Base-by-base conservation (phyloP, 2,329 filamentous ascomycete species). In the Stachybotrys chartarum region DNA sequence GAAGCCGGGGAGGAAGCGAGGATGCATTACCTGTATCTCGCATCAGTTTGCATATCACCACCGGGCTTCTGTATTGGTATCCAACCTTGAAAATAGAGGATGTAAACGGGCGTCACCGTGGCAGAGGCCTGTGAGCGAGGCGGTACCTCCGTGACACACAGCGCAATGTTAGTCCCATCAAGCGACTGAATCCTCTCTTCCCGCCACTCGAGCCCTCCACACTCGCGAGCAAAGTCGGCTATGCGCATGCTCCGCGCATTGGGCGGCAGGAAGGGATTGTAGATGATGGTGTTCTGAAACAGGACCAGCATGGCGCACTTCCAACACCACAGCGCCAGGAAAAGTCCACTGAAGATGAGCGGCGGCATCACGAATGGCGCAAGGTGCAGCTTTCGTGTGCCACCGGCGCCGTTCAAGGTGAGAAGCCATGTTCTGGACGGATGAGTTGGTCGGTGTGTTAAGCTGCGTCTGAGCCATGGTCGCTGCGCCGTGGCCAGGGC, bases 281-380 rank as follows among this genome's bases (percentile, higher is more conserved):
- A 92, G 57, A 92, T 87, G 65, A 92, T 90, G 66, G 87, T 86
- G 65, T 92, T 90, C 70, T 92, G 89, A 66, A 91, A 88, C 5
- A 88, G 61, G 31, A 93, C 76, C 72, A 91, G 83, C 84, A 90
- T 88, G 54, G 84, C 69, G 65, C 87, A 91, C 65, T 86, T 85
- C 77, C 80, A 84, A 2, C 72, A 74, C 78, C 80, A 92, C 14
- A 92, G 73, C 4, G 78, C 78, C 17, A 88, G 63, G 5, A 89
- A 75, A 42, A 92, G 75, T 1, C 86, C 84, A 14, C 75, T 68
- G 64, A 91, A 91, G 48, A 90, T 74, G 7, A 80, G 64, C 0
- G 89, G 89, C 7, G 88, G 85, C 4, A 42, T 42, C 35, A 42
- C 35, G 35, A 42, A 42, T 14, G 35, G 35, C 35, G 35, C 35